Conservation (phyloP, 176 grass and related monocot genomes). For the Leersia perrieri region DNA sequence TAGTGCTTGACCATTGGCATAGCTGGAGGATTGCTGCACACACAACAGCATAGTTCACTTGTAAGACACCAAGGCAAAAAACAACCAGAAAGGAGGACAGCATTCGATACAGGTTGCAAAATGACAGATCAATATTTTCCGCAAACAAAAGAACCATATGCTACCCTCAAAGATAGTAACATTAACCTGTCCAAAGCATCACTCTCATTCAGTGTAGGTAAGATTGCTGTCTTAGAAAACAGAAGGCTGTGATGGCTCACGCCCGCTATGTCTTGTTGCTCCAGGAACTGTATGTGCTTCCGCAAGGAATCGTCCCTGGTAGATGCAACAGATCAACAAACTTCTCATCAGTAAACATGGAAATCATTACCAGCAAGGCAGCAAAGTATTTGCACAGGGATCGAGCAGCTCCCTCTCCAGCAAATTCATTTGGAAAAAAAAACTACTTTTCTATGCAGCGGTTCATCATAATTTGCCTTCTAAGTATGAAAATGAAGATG, state of each 20-base stretch:
- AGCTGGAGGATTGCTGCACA: conserved; percentile 30
- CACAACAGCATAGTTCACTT: conserved; percentile 19
- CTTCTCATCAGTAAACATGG: conserved; percentile 22
- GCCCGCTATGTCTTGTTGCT: conserved; percentile 76
- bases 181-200: conserved; percentile 49
- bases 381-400: not conserved
- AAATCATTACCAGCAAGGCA: not conserved
- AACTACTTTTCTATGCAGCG: not conserved
- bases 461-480: not conserved
- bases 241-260: conserved; percentile 90
- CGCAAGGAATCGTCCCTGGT: conserved; percentile 69
- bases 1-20: conserved; percentile 32
- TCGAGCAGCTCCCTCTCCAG: not conserved
- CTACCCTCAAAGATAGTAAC: not conserved
- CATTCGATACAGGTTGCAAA: not conserved
- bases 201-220: conserved; percentile 55
- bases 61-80: not conserved
- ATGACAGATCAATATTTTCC: not conserved
- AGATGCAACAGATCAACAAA: conserved; percentile 7
- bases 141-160: not conserved
- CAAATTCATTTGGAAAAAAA: conserved; percentile 24
- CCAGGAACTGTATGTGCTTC: conserved; percentile 72
- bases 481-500: not conserved
- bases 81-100: not conserved
- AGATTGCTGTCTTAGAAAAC: conserved; percentile 79